A percentile compares a stretch with the other conserved stretches of the same genome.
phyloP scores from a whole-genome alignment of 75 land plant species.

The Selaginella tamariscina region DNA sequence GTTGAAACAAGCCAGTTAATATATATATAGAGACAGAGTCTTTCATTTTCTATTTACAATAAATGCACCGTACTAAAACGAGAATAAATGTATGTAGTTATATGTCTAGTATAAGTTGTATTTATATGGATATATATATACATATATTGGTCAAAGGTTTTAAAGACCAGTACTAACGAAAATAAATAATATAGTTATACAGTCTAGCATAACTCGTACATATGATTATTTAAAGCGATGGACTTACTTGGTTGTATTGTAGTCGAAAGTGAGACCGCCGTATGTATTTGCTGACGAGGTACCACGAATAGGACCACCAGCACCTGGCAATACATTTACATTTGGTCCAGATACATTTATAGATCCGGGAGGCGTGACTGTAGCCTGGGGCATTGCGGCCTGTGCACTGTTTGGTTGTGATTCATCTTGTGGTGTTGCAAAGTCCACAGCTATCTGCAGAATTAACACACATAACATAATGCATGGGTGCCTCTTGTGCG shows the following conservation, averaged over 20 bases:
- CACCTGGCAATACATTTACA: background rate
- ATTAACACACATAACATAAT: background rate
- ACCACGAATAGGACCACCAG: background rate
- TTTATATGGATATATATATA: too few species aligned
- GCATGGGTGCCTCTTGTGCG: background rate
- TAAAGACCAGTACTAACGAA: too few species aligned
- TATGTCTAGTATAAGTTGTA: too few species aligned
- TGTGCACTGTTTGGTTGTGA: too few species aligned
- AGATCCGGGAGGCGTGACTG: background rate
- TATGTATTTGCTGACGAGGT: background rate
- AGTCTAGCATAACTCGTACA: too few species aligned
- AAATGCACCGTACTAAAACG: background rate
- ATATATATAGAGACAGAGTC: too few species aligned
- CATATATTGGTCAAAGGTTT: too few species aligned
- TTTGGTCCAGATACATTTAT: too few species aligned
- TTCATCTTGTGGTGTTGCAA: slow-evolving; percentile 70
- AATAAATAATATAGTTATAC: too few species aligned
- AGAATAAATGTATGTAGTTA: background rate
- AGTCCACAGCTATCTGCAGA: slow-evolving; percentile 70
- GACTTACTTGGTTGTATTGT: background rate
- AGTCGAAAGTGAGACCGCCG: background rate
- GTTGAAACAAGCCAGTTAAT: too few species aligned
- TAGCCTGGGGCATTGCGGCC: background rate
- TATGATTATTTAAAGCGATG: too few species aligned
- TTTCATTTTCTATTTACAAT: background rate